Conservation (phyloP, 345 rosid species). For the Reutealis trisperma region DNA sequence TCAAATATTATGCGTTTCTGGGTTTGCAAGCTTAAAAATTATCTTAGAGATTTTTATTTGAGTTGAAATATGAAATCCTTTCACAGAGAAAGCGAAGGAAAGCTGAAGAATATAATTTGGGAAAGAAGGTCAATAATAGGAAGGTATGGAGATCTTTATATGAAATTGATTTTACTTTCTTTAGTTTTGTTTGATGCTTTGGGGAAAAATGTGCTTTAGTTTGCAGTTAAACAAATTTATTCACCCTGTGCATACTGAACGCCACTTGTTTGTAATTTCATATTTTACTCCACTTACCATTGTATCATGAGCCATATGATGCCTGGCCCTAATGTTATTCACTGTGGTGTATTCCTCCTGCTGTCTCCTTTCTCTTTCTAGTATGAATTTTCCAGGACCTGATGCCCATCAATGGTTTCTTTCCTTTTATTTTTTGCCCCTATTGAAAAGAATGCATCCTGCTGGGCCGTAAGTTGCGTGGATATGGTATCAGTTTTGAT, state of each 20-base stretch:
- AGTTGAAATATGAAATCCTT: conserved; percentile 18
- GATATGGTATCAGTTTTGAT: not conserved
- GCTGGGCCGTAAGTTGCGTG: not conserved
- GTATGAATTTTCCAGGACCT: not conserved
- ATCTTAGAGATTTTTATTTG: not conserved
- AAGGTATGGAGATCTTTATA: conserved; percentile 50
- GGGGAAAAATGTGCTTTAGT: not conserved
- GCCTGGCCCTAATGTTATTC: not conserved
- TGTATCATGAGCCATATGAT: not conserved
- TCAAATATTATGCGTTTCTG: not conserved
- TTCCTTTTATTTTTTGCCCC: no score
- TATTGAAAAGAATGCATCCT: not conserved
- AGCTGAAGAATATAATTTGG: conserved; percentile 61
- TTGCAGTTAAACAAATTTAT: not conserved
- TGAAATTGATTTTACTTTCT: not conserved
- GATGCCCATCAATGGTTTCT: not conserved
- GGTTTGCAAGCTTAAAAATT: not conserved
- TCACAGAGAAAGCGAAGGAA: conserved; percentile 87
- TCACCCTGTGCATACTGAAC: not conserved
- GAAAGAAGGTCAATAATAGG: conserved; percentile 56
- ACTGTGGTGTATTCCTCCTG: not conserved
- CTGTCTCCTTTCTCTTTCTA: not conserved
- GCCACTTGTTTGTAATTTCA: no score
- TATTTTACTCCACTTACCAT: not conserved
- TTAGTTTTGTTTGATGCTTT: not conserved